A percentile compares a stretch with the other conserved stretches of the same genome.
These are phyloP conservation scores for Magnusiomyces starmeri DNA, from an alignment of 1,139 yeast genomes.

Conservation along the genomic window DNA sequence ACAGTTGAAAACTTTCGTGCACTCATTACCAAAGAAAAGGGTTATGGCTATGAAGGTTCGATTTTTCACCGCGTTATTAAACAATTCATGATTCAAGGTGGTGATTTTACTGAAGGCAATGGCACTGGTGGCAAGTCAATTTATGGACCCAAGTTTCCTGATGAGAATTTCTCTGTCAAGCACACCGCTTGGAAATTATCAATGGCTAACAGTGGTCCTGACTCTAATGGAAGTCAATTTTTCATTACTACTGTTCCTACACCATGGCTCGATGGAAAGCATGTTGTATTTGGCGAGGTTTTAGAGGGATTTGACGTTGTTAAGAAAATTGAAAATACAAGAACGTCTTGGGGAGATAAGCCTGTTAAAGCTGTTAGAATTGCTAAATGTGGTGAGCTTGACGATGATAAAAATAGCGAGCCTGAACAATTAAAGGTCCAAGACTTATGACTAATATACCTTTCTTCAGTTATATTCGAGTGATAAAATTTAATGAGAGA, in stretches of 20 bases:
- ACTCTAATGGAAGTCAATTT: slow-evolving; percentile 95
- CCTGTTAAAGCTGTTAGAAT: slow-evolving; percentile 64
- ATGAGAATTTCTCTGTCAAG: slow-evolving; percentile 76
- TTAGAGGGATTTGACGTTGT: slow-evolving; percentile 79
- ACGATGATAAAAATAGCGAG: slow-evolving; percentile 17
- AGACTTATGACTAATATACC: slow-evolving; percentile 21
- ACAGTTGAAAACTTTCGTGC: slow-evolving; percentile 76
- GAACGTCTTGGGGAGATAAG: slow-evolving; percentile 65
- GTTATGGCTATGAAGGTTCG: slow-evolving; percentile 75
- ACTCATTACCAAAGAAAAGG: slow-evolving; percentile 71
- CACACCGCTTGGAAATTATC: slow-evolving; percentile 71
- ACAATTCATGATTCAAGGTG: slow-evolving; percentile 94
- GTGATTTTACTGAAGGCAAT: slow-evolving; percentile 87
- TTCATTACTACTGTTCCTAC: slow-evolving; percentile 89
- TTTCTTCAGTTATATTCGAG: neutral
- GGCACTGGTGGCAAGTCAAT: slow-evolving; percentile 96
- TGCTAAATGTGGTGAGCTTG: slow-evolving; percentile 71
- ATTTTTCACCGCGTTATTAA: slow-evolving; percentile 93
- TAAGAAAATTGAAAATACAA: slow-evolving; percentile 65
- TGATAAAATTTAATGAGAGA: neutral
- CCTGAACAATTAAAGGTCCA: slow-evolving; percentile 20
- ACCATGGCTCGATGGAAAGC: slow-evolving; percentile 90
- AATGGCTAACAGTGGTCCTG: slow-evolving; percentile 95
- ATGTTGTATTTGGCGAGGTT: slow-evolving; percentile 95
- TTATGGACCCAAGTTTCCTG: slow-evolving; percentile 81